Evolutionary conservation across 1,139 yeast genomes (phyloP).

Genomic region (Blastobotrys elegans): DNA sequence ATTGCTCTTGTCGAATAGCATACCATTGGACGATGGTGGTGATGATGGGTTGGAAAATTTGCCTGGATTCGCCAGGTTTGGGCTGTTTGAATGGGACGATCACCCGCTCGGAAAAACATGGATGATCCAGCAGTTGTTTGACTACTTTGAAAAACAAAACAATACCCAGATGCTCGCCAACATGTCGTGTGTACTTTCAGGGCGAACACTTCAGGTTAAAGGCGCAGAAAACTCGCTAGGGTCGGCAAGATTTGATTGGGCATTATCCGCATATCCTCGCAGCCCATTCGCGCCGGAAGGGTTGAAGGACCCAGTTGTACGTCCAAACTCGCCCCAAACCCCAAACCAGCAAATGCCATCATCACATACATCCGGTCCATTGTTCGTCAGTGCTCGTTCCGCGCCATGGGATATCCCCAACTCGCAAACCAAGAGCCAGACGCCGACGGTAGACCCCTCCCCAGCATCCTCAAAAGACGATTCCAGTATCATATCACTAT

Average conservation of each 20-base stretch:
- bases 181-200: slow-evolving; percentile 61
- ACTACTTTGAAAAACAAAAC: slow-evolving; percentile 57
- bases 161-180: slow-evolving; percentile 89
- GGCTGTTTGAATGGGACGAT: slow-evolving; percentile 55
- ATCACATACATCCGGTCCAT: background rate
- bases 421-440: background rate
- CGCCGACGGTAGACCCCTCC: slow-evolving; percentile 9
- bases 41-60: background rate
- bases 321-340: background rate
- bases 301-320: background rate
- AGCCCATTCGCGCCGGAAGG: background rate
- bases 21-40: slow-evolving; percentile 6
- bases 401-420: slow-evolving; percentile 18
- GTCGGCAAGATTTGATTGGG: background rate
- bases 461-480: slow-evolving; percentile 18
- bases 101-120: slow-evolving; percentile 79
- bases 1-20: slow-evolving; percentile 23
- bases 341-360: background rate
- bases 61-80: background rate
- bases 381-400: slow-evolving; percentile 5
- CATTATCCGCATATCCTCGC: background rate
- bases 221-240: background rate
- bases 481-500: slow-evolving; percentile 20
- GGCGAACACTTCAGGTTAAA: slow-evolving; percentile 10
- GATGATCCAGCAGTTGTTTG: slow-evolving; percentile 60